Evolutionary conservation across 2,329 filamentous ascomycete genomes (phyloP).

Genomic region (Aspergillus thermomutatus): DNA sequence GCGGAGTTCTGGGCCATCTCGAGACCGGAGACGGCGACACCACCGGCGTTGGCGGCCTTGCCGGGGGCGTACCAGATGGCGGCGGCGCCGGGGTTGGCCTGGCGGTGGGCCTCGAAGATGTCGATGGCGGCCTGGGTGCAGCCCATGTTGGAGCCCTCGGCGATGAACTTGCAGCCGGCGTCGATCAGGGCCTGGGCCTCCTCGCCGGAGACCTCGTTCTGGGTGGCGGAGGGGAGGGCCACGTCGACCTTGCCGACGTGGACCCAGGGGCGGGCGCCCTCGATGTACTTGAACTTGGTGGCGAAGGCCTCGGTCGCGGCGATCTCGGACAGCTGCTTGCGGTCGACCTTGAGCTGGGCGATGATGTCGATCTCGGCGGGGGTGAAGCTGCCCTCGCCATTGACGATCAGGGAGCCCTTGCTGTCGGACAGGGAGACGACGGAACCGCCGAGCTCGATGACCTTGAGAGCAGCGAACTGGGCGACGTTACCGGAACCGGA

Average conservation of each 20-base stretch:
- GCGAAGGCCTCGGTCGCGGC: constrained; percentile 53
- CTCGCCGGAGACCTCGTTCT: constrained; percentile 93
- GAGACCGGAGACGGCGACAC: constrained; percentile 93
- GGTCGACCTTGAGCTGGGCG: constrained; percentile 79
- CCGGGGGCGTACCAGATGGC: constrained; percentile 95
- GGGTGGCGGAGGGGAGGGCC: constrained; percentile 87
- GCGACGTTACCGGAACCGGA: constrained; percentile 97
- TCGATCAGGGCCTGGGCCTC: constrained; percentile 81
- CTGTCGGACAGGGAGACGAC: constrained; percentile 94
- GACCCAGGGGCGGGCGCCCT: constrained; percentile 84
- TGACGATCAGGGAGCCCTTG: constrained; percentile 76
- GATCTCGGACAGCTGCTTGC: constrained; percentile 75
- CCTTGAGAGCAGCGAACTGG: constrained; percentile 94
- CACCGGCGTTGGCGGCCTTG: constrained; percentile 96
- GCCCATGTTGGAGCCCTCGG: constrained; percentile 98
- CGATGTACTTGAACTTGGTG: constrained; percentile 77
- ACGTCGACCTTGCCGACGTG: constrained; percentile 88
- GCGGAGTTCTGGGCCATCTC: constrained; percentile 99
- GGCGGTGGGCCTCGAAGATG: constrained; percentile 76
- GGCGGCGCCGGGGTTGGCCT: constrained; percentile 58
- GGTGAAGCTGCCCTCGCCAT: constrained; percentile 65
- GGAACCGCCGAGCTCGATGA: constrained; percentile 89
- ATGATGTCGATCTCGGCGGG: constrained; percentile 76
- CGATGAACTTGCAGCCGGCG: constrained; percentile 77
- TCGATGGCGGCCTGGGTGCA: constrained; percentile 95